Conservation (phyloP, 768 basidiomycete genomes). For the Gymnopilus dilepis region DNA sequence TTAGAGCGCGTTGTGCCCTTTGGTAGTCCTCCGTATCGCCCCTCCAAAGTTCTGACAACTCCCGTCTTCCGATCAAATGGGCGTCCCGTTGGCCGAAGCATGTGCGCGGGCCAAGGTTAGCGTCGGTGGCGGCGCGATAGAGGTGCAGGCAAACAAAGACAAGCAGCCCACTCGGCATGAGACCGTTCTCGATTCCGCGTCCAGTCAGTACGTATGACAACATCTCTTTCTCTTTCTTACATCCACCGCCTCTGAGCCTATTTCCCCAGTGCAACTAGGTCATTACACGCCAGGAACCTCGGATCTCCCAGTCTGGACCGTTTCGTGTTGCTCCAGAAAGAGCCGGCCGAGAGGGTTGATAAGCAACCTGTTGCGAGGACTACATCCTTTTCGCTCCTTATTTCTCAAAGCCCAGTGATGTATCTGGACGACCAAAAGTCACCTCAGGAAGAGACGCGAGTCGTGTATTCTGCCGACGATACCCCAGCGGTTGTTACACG, state of each 20-base stretch:
- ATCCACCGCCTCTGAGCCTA: conserved; percentile 12
- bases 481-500: not conserved
- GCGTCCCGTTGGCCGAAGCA: conserved; percentile 20
- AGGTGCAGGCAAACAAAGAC: conserved; percentile 26
- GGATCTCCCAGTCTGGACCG: not conserved
- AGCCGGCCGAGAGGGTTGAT: conserved; percentile 31
- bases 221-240: conserved; percentile 15
- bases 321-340: conserved; percentile 16
- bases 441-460: conserved; percentile 21
- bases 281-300: conserved; percentile 1
- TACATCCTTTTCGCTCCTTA: conserved; percentile 12
- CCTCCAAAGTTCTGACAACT: not conserved
- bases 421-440: conserved; percentile 34
- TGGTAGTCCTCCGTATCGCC: too few species aligned
- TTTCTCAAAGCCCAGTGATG: conserved; percentile 36
- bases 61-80: conserved; percentile 14
- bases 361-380: conserved; percentile 18
- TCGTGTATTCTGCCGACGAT: conserved; percentile 9
- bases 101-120: conserved; percentile 17
- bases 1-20: not conserved
- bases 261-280: conserved; percentile 1
- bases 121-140: conserved; percentile 18
- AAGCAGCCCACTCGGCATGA: conserved; percentile 25
- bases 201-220: conserved; percentile 23
- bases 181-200: conserved; percentile 16